Evolutionary conservation across 768 basidiomycete genomes (phyloP), one percentile per base, ranked within the genome.

Genomic region (Termitomyces sp.): DNA sequence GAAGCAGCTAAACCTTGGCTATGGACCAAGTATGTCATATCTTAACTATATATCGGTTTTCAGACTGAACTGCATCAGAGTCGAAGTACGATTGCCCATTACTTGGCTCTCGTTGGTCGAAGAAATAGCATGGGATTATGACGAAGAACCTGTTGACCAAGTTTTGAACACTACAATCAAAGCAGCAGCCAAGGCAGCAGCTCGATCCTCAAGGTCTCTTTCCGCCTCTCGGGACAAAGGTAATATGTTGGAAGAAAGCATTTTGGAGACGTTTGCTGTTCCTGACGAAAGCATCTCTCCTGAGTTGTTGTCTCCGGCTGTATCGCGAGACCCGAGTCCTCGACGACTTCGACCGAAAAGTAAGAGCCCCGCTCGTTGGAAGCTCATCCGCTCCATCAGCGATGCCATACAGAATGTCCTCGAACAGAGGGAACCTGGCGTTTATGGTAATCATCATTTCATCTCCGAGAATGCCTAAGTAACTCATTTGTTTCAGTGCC

Each of bases 1-100:
- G 81, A 83, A 29, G 92, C 90, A 1, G 89, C 92, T n/a, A 88
- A 87, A 63, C 91, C 91, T 0, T 94, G 88, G 89, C 75, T 94
- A 5, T 94, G 92, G 91, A 82, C 81, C 57, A 85, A 85, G 77
- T 79, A 57, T 58, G 77, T 67, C 18, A 36, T n/a, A 36, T 13
- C 31, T 36, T 16, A 36, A 13, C 49, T 60, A 31, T 46, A 51
- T 59, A 51, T 47, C 22, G 31, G 15, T 31, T 47, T 47, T 10
- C 26, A 28, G 7, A 41, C 34, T 59, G 15, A 41, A 48, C 57
- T 45, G 22, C 24, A 33, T 12, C 54, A 79, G 77, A 59, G 75
- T 94, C 60, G 92, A 93, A 69, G 87, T 94, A 51, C 82, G 90
- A 5, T 81, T 93, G 5, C 92, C 92, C 10, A 81, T 86, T n/a